These are phyloP conservation scores for Globisporangium paddicum DNA, from an alignment of 352 stramenopile species.

Conservation along the genomic window DNA sequence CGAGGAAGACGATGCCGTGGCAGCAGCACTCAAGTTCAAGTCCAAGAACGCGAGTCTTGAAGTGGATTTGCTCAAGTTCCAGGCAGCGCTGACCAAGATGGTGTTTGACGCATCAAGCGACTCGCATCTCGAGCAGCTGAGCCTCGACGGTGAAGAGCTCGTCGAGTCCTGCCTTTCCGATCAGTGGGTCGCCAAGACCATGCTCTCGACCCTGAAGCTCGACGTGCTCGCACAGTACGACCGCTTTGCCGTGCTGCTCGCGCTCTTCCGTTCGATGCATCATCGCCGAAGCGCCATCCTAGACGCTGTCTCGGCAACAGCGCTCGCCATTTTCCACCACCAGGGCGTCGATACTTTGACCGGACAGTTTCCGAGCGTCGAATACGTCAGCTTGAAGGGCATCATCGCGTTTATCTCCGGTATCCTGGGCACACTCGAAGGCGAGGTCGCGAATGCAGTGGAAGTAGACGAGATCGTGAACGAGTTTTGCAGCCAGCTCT, in stretches of 20 bases:
- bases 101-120: constrained; percentile 27
- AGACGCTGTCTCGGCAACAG: constrained; percentile 25
- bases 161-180: constrained; percentile 39
- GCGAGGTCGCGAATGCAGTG: constrained; percentile 27
- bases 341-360: constrained; percentile 24
- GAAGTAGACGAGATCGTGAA: constrained; percentile 35
- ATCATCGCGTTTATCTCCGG: constrained; percentile 47
- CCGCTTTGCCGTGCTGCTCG: constrained; percentile 48
- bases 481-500: constrained; percentile 36
- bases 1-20: constrained; percentile 40
- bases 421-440: constrained; percentile 38
- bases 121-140: constrained; percentile 20
- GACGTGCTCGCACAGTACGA: constrained; percentile 59
- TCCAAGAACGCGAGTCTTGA: constrained; percentile 16
- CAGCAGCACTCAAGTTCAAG: background rate
- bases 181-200: constrained; percentile 40
- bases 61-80: constrained; percentile 65
- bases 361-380: constrained; percentile 20
- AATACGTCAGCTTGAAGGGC: constrained; percentile 53
- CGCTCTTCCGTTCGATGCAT: constrained; percentile 42
- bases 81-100: constrained; percentile 44
- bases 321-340: constrained; percentile 67
- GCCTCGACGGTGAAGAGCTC: constrained; percentile 24
- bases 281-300: constrained; percentile 31
- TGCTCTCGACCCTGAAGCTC: constrained; percentile 47